phyloP scores from a whole-genome alignment of 139 green algal species.

The Micromonas commoda region DNA sequence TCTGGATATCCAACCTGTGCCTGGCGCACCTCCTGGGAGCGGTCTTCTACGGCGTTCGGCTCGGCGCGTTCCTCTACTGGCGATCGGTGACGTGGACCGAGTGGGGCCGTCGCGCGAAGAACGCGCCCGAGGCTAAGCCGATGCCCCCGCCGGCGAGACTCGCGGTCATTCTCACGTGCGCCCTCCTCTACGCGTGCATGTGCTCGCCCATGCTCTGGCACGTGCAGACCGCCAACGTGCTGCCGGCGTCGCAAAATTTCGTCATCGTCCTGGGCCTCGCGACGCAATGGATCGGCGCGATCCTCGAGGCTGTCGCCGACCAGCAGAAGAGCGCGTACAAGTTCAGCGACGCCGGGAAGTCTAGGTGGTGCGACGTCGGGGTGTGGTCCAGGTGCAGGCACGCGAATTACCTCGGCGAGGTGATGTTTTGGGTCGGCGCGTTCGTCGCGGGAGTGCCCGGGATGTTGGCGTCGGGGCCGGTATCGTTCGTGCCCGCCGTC shows the following conservation, averaged over 20 bases:
- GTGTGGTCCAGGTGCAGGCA: constrained; percentile 16
- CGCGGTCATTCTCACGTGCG: background rate
- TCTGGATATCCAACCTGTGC: background rate
- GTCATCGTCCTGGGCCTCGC: background rate
- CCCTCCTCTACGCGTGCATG: constrained; percentile 25
- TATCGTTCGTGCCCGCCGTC: constrained; percentile 5
- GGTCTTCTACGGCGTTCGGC: constrained; percentile 11
- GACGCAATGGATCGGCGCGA: constrained; percentile 7
- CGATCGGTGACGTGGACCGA: constrained; percentile 20
- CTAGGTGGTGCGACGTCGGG: constrained; percentile 20
- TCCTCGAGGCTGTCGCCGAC: constrained; percentile 20
- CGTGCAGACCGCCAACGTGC: background rate
- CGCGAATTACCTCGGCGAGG: constrained; percentile 28
- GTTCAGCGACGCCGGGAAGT: background rate
- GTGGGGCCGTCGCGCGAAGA: constrained; percentile 3
- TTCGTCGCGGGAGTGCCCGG: constrained; percentile 26
- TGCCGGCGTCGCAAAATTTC: background rate
- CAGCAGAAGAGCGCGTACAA: constrained; percentile 18
- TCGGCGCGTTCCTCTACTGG: constrained; percentile 14
- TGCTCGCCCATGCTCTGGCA: constrained; percentile 18
- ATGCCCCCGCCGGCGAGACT: background rate
- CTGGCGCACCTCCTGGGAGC: constrained; percentile 12
- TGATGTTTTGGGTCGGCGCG: constrained; percentile 21
- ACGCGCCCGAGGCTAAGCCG: background rate
- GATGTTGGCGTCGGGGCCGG: background rate